These are phyloP conservation scores for Spatholobus suberectus DNA, from an alignment of 306 rosid species.

Conservation along the genomic window DNA sequence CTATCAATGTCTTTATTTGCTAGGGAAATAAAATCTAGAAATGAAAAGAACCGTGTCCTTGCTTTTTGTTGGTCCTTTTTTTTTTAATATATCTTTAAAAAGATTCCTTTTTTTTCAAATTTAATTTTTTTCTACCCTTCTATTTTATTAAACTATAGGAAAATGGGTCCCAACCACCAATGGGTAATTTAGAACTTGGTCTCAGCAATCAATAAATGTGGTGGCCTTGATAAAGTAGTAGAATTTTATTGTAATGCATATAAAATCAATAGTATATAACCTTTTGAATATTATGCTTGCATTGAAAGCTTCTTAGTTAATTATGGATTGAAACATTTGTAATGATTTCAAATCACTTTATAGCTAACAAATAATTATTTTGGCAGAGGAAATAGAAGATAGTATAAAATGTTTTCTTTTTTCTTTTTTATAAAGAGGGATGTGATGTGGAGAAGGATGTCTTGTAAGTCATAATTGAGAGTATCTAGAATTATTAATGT, in stretches of 20 bases:
- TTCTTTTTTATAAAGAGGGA: no score
- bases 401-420: no score
- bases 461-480: no score
- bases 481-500: no score
- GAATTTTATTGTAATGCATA: constrained; percentile 22
- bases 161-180: constrained; percentile 13
- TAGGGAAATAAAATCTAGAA: neutral
- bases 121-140: neutral
- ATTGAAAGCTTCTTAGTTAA: neutral
- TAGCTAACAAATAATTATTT: neutral
- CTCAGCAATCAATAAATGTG: constrained; percentile 6
- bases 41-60: neutral
- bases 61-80: neutral
- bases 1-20: neutral
- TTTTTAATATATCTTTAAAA: neutral
- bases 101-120: neutral
- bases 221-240: constrained; percentile 27
- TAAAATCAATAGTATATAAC: neutral
- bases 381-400: neutral
- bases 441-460: no score
- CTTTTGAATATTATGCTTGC: neutral
- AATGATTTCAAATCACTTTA: neutral
- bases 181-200: constrained; percentile 28
- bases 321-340: neutral
- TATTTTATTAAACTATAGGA: neutral